Evolutionary conservation across 2,329 filamentous ascomycete genomes (phyloP).

Genomic region (Fusarium nisikadoi): DNA sequence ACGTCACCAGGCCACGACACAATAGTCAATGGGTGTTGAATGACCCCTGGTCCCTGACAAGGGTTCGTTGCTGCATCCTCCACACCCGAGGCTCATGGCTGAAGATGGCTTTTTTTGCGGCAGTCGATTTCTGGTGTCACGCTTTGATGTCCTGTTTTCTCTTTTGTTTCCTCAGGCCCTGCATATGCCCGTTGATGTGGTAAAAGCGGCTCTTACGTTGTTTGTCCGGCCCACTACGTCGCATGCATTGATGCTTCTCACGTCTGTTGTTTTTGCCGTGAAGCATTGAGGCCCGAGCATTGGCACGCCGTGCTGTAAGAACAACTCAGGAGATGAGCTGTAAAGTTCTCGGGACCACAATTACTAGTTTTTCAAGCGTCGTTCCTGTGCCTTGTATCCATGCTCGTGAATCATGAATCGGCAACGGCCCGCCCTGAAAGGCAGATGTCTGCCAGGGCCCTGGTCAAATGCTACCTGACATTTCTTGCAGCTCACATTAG

Average conservation of each 20-base stretch:
- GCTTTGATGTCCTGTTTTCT: slow-evolving; percentile 35
- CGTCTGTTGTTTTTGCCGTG: neutral
- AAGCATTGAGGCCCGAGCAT: slow-evolving; percentile 10
- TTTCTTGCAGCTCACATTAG: slow-evolving; percentile 42
- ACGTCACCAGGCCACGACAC: slow-evolving; percentile 7
- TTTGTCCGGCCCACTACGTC: slow-evolving; percentile 26
- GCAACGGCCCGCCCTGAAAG: slow-evolving; percentile 27
- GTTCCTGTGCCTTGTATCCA: slow-evolving; percentile 1
- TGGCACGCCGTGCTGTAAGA: slow-evolving; percentile 5
- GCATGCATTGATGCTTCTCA: slow-evolving; percentile 27
- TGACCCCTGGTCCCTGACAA: slow-evolving; percentile 37
- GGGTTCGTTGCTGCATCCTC: slow-evolving; percentile 21
- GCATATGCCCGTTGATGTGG: slow-evolving; percentile 44
- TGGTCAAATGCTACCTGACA: slow-evolving; percentile 29
- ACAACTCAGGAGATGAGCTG: slow-evolving; percentile 12
- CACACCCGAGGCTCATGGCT: slow-evolving; percentile 10
- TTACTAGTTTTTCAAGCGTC: neutral
- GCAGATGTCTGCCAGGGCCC: slow-evolving; percentile 28
- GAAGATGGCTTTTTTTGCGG: slow-evolving; percentile 24
- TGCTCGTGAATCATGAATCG: slow-evolving; percentile 19
- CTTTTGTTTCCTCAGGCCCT: slow-evolving; percentile 37
- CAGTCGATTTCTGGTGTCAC: slow-evolving; percentile 3
- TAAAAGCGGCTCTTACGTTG: slow-evolving; percentile 39
- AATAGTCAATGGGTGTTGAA: slow-evolving; percentile 35
- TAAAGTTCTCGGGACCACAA: neutral